These are phyloP conservation scores for Sarocladium kiliense DNA, from an alignment of 2,329 filamentous ascomycete species.

Conservation along the genomic window DNA sequence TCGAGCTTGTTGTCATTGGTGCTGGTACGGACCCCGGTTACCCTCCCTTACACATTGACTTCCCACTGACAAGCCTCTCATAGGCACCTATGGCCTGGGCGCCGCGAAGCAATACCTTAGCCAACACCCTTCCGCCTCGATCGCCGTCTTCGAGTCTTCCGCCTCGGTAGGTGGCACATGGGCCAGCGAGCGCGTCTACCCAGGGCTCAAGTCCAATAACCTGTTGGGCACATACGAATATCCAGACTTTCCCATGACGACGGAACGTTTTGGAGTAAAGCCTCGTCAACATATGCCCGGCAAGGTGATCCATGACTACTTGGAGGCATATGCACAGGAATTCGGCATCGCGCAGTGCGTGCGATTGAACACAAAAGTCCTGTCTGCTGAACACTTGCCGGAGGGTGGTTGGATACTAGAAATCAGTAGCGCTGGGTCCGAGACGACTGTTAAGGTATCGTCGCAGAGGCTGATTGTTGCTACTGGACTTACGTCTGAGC, in stretches of 20 bases:
- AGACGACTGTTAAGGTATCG: constrained; percentile 22
- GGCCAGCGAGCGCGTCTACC: constrained; percentile 13
- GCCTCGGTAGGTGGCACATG: constrained; percentile 12
- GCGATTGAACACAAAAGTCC: constrained; percentile 31
- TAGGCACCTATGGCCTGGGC: constrained; percentile 12
- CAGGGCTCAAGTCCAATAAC: constrained; percentile 15
- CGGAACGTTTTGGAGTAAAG: constrained; percentile 10
- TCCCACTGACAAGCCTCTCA: background rate
- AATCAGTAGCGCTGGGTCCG: constrained; percentile 15
- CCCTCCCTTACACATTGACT: background rate
- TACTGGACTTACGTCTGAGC: constrained; percentile 48
- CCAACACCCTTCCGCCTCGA: constrained; percentile 1
- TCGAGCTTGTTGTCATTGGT: constrained; percentile 14
- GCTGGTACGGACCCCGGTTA: constrained; percentile 10
- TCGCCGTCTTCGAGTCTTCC: constrained; percentile 12
- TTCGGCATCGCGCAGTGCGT: constrained; percentile 37
- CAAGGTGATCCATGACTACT: constrained; percentile 39
- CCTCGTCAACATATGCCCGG: constrained; percentile 39
- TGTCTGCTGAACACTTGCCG: constrained; percentile 35
- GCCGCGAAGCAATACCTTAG: constrained; percentile 12
- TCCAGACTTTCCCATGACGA: constrained; percentile 13
- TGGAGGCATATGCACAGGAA: constrained; percentile 38
- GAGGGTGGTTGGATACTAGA: constrained; percentile 39
- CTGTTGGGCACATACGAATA: constrained; percentile 13
- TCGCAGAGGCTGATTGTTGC: constrained; percentile 47